These are phyloP conservation scores for Xylaria cubensis DNA, from an alignment of 495 filamentous ascomycete species.

Conservation along the genomic window DNA sequence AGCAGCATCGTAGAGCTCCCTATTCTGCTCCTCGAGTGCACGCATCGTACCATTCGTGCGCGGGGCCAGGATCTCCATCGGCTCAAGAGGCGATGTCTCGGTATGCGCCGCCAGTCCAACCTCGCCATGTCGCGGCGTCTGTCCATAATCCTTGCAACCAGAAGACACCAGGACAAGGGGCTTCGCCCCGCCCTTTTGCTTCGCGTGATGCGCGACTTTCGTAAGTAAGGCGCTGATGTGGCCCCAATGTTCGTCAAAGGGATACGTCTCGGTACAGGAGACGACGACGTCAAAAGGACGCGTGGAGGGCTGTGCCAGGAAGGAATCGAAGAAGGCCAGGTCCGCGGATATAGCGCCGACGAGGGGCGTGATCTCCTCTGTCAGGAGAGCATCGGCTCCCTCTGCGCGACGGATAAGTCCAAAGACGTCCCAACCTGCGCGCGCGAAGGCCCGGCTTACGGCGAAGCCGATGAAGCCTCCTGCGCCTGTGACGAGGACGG, in stretches of 20 bases:
- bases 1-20: conserved; percentile 46
- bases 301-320: conserved; percentile 28
- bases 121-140: conserved; percentile 39
- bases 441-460: conserved; percentile 48
- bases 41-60: conserved; percentile 32
- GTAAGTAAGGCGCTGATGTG: conserved; percentile 37
- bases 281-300: conserved; percentile 44
- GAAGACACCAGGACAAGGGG: conserved; percentile 49
- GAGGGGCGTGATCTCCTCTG: conserved; percentile 46
- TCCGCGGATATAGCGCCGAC: conserved; percentile 41
- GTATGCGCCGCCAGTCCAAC: conserved; percentile 43
- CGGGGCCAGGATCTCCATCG: conserved; percentile 24
- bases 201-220: conserved; percentile 27
- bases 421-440: conserved; percentile 47
- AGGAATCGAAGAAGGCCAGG: conserved; percentile 28
- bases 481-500: conserved; percentile 50
- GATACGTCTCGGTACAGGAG: conserved; percentile 45
- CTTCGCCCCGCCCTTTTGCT: conserved; percentile 28
- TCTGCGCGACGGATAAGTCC: conserved; percentile 45
- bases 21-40: conserved; percentile 35
- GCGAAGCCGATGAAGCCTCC: conserved; percentile 54
- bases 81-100: conserved; percentile 43
- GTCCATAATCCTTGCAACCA: conserved; percentile 56
- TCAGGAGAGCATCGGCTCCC: conserved; percentile 31
- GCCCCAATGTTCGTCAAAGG: conserved; percentile 42